A percentile compares a stretch with the other conserved stretches of the same genome.
Conservation (phyloP, 257 asterid genomes). For the Salvia hispanica region DNA sequence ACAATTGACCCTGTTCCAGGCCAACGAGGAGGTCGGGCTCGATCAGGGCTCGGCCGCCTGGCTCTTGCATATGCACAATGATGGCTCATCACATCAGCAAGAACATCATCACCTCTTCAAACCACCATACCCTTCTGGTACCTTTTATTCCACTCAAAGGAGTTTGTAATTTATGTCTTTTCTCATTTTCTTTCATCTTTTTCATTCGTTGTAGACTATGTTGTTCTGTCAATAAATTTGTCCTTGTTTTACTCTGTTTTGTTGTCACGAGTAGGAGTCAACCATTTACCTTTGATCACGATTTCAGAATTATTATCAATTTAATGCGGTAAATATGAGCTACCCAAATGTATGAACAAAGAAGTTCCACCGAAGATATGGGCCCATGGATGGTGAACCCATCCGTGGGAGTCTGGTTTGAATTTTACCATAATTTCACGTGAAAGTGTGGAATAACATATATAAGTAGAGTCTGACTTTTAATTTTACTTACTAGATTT, state of each 20-base stretch:
- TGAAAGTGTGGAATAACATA: no score
- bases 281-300: no score
- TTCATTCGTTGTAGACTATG: slow-evolving; percentile 15
- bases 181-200: background rate
- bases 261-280: background rate
- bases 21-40: slow-evolving; percentile 13
- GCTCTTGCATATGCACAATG: slow-evolving; percentile 23
- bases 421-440: no score
- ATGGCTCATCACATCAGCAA: slow-evolving; percentile 32
- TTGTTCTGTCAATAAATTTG: slow-evolving; percentile 17
- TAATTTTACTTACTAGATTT: no score
- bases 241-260: background rate
- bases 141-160: slow-evolving; percentile 32
- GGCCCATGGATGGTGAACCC: no score
- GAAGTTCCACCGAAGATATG: no score
- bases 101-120: slow-evolving; percentile 44
- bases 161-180: slow-evolving; percentile 27
- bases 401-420: no score
- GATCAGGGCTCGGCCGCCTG: slow-evolving; percentile 23
- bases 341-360: no score
- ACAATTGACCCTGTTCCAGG: slow-evolving; percentile 15
- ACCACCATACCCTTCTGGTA: slow-evolving; percentile 31
- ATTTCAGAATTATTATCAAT: no score
- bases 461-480: no score
- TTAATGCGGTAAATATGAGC: no score